Percentiles rank a stretch among this genome's conserved stretches.
These are phyloP conservation scores for Verticillium tricorpus DNA, from an alignment of 2,329 filamentous ascomycete genomes.

Conservation along the genomic window DNA sequence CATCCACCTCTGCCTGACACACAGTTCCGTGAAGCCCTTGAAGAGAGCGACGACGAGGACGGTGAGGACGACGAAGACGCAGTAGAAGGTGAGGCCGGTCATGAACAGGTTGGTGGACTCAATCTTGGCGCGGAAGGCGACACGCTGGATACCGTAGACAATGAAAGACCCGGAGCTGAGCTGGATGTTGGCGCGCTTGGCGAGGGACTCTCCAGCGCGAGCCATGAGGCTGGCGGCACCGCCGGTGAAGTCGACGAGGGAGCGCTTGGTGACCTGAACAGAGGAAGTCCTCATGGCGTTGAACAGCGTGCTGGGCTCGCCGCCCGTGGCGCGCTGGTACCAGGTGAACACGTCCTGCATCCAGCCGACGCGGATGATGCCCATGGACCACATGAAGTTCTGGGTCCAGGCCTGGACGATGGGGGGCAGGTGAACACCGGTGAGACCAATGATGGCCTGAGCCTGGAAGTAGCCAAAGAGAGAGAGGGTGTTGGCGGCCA, in stretches of 20 bases:
- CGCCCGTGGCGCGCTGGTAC: constrained; percentile 93
- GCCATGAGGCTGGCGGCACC: constrained; percentile 33
- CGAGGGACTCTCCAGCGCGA: constrained; percentile 38
- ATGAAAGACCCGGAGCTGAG: constrained; percentile 51
- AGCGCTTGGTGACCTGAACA: constrained; percentile 71
- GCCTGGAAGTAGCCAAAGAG: constrained; percentile 93
- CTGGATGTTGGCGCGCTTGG: constrained; percentile 51
- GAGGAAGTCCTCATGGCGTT: constrained; percentile 70
- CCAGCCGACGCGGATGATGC: constrained; percentile 81
- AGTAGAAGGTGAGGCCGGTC: constrained; percentile 85
- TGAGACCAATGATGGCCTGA: constrained; percentile 86
- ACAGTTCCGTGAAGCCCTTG: constrained; percentile 75
- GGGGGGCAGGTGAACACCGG: constrained; percentile 74
- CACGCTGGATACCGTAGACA: constrained; percentile 81
- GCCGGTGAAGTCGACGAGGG: constrained; percentile 27
- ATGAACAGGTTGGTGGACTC: constrained; percentile 91
- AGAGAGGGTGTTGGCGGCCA: constrained; percentile 87
- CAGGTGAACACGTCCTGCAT: constrained; percentile 86
- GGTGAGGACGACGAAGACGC: constrained; percentile 74
- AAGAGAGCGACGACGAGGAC: constrained; percentile 69
- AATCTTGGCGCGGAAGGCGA: constrained; percentile 80
- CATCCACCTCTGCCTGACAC: constrained; percentile 71
- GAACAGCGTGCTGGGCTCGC: constrained; percentile 74
- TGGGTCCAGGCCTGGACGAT: constrained; percentile 92
- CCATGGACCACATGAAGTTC: constrained; percentile 98